Evolutionary conservation across 371 early-diverging fungal species (phyloP).

Genomic region (Sporodiniella umbellata): DNA sequence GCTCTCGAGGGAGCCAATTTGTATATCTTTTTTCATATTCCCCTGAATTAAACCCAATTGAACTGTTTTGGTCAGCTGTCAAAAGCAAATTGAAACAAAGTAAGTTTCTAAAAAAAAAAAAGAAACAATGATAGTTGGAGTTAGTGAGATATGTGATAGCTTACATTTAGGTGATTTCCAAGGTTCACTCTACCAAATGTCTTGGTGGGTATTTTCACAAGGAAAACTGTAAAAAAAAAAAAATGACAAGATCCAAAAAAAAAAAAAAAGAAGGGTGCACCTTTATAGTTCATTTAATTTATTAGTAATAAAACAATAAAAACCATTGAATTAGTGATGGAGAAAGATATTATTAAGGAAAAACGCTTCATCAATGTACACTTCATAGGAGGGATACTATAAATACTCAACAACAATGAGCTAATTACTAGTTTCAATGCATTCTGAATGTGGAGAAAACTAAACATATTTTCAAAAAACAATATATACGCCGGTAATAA

Average conservation of each 20-base stretch:
- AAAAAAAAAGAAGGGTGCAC: conserved; percentile 1
- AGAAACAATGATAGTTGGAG: no score
- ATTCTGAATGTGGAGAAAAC: conserved; percentile 10
- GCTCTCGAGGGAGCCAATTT: conserved; percentile 14
- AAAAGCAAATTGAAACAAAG: conserved; percentile 9
- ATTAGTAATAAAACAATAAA: background rate
- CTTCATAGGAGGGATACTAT: conserved; percentile 2
- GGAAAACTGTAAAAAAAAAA: no score
- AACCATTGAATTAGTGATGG: conserved; percentile 2
- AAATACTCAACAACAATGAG: conserved; percentile 3
- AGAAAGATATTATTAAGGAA: background rate
- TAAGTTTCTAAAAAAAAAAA: no score
- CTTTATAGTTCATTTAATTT: conserved; percentile 1
- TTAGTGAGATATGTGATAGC: no score
- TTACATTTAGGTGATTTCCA: no score
- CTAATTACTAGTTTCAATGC: conserved; percentile 5
- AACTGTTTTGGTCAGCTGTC: conserved; percentile 14
- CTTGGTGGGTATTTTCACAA: no score
- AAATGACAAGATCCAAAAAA: background rate
- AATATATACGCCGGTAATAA: conserved; percentile 12
- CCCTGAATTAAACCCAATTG: conserved; percentile 13
- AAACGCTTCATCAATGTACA: background rate
- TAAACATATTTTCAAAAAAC: conserved; percentile 12
- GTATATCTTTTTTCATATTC: background rate
- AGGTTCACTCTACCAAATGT: no score